Conservation (phyloP, 257 asterid species). For the Ilex asprella region DNA sequence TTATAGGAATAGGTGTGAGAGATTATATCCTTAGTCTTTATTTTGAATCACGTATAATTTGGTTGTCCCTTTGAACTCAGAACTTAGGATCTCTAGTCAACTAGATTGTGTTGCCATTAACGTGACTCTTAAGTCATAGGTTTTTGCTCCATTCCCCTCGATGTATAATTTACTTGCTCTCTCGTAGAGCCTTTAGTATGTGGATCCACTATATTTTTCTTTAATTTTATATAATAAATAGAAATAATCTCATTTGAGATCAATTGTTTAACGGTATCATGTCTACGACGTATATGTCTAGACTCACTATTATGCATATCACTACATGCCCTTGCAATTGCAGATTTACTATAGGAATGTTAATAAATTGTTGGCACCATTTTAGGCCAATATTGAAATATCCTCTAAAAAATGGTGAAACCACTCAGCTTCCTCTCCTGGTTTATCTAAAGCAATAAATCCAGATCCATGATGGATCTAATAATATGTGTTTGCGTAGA, state of each 20-base stretch:
- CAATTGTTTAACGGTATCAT: neutral
- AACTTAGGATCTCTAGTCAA: too few relatives aligned
- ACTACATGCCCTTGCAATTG: too few relatives aligned
- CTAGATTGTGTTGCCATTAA: too few relatives aligned
- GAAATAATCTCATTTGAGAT: too few relatives aligned
- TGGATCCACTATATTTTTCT: neutral
- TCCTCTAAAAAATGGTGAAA: neutral
- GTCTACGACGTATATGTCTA: neutral
- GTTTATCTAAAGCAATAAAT: neutral
- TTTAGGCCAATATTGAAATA: neutral
- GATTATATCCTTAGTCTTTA: too few relatives aligned
- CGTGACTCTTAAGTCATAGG: too few relatives aligned
- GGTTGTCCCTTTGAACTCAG: too few relatives aligned
- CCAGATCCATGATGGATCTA: neutral
- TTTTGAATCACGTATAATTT: too few relatives aligned
- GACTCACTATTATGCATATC: neutral
- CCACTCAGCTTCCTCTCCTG: neutral
- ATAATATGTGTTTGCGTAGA: too few relatives aligned
- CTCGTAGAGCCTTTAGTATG: neutral
- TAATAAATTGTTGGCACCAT: neutral
- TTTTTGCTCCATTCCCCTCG: neutral
- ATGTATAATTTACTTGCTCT: neutral
- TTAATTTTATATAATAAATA: too few relatives aligned
- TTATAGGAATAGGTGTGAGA: too few relatives aligned
- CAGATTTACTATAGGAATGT: neutral